Conservation (phyloP, 2,329 filamentous ascomycete species). For the Volutella citrinella region DNA sequence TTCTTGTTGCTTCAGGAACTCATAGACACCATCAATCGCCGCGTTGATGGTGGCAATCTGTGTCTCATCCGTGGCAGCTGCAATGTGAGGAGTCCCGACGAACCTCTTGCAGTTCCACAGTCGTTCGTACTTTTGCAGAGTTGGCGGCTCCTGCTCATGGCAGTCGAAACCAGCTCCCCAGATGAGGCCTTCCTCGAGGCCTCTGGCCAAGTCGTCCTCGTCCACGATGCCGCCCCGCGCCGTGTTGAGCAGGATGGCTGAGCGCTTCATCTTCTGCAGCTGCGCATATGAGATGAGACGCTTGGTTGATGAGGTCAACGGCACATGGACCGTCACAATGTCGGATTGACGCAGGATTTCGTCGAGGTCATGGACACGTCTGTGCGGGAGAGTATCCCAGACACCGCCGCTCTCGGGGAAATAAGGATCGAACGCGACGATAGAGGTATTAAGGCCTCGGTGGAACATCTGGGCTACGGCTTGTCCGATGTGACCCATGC, state of each 20-base stretch:
- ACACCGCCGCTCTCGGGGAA: slow-evolving; percentile 14
- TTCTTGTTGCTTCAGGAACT: background rate
- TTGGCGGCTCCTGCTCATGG: slow-evolving; percentile 34
- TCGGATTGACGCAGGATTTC: slow-evolving; percentile 29
- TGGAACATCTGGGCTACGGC: slow-evolving; percentile 33
- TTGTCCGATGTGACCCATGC: slow-evolving; percentile 35
- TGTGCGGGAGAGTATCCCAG: slow-evolving; percentile 23
- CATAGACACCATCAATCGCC: background rate
- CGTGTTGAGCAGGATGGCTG: slow-evolving; percentile 35
- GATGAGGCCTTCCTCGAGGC: slow-evolving; percentile 27
- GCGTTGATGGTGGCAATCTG: slow-evolving; percentile 13
- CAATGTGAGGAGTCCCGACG: slow-evolving; percentile 42
- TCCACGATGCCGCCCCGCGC: slow-evolving; percentile 37
- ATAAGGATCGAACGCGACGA: slow-evolving; percentile 35
- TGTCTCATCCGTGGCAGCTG: slow-evolving; percentile 35
- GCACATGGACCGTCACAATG: slow-evolving; percentile 33
- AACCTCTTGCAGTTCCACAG: slow-evolving; percentile 30
- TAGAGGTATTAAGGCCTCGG: slow-evolving; percentile 24
- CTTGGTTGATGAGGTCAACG: slow-evolving; percentile 25
- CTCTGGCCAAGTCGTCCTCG: slow-evolving; percentile 28
- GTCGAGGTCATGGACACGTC: slow-evolving; percentile 24
- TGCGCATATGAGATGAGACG: slow-evolving; percentile 27
- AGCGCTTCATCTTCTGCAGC: slow-evolving; percentile 30
- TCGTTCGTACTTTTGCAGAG: slow-evolving; percentile 24
- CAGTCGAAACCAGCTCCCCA: slow-evolving; percentile 35